Base-by-base conservation (phyloP, 1,139 yeast genomes). In the Suhomyces chickasaworum region DNA sequence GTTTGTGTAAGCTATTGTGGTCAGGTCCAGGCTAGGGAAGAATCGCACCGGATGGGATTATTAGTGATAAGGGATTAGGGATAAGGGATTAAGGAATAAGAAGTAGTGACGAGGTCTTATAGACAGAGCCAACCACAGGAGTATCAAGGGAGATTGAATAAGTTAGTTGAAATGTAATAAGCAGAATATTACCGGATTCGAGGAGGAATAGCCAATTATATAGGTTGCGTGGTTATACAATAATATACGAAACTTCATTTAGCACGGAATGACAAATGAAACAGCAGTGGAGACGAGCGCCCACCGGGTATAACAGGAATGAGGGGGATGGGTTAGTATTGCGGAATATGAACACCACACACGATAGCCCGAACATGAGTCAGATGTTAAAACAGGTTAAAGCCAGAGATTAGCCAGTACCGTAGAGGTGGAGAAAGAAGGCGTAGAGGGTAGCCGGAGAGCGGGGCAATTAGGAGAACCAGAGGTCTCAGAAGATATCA, bases 181-280 rank as follows among this genome's bases (percentile, higher is more conserved):
- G 15, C 32, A 29, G n/a, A n/a, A n/a, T n/a, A n/a, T n/a, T n/a
- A n/a, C n/a, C n/a, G n/a, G n/a, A n/a, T n/a, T 21, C 29, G 37
- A 35, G 37, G 37, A 29, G 33, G 27, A 37, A 23, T 15, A 20
- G 8, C 17, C 34, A 35, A 20, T 23, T 36, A 39, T 36, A 35
- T 32, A 39, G 38, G 44, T 37, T 37, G 44, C 44, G 44, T 41
- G 41, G 48, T 39, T 41, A 41, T 34, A 41, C 44, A 44, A 37
- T 16, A 29, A 18, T 21, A 39, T 30, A 12, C 38, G 15, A n/a
- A n/a, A 33, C 18, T 15, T 33, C 27, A 34, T 41, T 41, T 23
- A 23, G 31, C 18, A 16, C 13, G 23, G 41, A 21, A 37, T 20
- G 27, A 42, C 41, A 42, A 37, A 37, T 37, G 37, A 42, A 37